A percentile compares a stretch with the other conserved stretches of the same genome.
Evolutionary conservation across 2,329 filamentous ascomycete genomes (phyloP).

Genomic region (Trichophyton benhamiae): DNA sequence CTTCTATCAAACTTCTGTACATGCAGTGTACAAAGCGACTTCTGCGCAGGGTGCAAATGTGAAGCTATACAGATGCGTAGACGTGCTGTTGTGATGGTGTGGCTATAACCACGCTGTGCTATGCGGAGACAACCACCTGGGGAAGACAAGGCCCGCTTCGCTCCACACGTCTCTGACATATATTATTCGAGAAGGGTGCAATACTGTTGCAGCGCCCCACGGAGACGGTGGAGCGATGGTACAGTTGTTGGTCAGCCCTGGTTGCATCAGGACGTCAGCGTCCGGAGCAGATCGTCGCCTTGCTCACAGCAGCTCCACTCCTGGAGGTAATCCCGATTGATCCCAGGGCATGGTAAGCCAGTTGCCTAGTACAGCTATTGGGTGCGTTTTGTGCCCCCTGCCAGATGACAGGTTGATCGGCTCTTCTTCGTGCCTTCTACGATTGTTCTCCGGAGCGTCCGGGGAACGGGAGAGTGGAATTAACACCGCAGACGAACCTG

Average conservation of each 20-base stretch:
- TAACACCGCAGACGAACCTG: neutral
- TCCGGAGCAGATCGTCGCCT: neutral
- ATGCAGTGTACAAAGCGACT: neutral
- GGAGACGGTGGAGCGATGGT: neutral
- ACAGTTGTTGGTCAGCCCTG: neutral
- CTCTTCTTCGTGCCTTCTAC: neutral
- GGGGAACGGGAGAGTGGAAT: neutral
- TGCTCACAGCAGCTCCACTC: neutral
- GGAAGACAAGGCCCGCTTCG: neutral
- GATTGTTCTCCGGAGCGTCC: neutral
- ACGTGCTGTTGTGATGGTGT: neutral
- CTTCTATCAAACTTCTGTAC: neutral
- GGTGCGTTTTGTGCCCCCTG: neutral
- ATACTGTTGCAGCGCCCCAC: neutral
- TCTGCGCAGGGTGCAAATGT: too few relatives aligned
- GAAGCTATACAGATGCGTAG: neutral
- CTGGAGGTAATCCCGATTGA: neutral
- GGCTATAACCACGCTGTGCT: neutral
- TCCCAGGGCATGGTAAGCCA: neutral
- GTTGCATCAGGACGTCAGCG: slow-evolving; percentile 3
- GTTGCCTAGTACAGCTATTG: neutral
- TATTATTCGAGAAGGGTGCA: neutral
- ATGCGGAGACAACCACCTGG: neutral
- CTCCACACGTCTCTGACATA: neutral
- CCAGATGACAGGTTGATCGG: neutral